Base-by-base conservation (phyloP, 306 rosid genomes). In the Biancaea sappan region DNA sequence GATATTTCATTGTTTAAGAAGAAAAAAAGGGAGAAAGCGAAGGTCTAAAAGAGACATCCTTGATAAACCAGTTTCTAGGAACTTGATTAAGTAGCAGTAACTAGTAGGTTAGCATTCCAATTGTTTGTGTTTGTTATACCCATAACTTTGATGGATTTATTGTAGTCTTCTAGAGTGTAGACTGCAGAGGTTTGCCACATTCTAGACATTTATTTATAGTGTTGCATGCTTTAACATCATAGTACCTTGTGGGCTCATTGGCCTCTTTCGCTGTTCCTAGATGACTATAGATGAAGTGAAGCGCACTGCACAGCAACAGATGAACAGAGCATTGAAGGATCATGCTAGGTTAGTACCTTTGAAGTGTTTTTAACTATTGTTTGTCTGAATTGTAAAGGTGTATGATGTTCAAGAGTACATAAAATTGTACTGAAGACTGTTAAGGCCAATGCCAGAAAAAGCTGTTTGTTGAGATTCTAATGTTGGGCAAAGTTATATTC, bases 251-350 rank as follows among this genome's bases (percentile, higher is more conserved):
- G n/a, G n/a, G n/a, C 61, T 79, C 11, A 79, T 70, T 70, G 38
- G 69, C 80, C 58, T 54, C 29, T 61, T 68, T 83, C 60, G 44
- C 74, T 85, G 65, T 86, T 86, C 74, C 62, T 79, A 94, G 98
- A 84, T 75, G 90, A 94, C 90, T 56, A 87, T 94, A 70, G 92
- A 90, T 82, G 99, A 84, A 81, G 91, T 94, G 77, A 94, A 86
- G 89, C 99, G 97, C 70, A 88, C 89, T 85, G 99, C 97, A 58
- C 99, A 94, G 80, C 89, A 92, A 66, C 97, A 94, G 82, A 92
- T 94, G 87, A 94, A 82, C 72, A 88, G 88, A 79, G 99, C 97
- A 75, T 84, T 94, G 74, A 94, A 90, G 84, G 92, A 94, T 64
- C 93, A 87, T 13, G 76, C 97, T 50, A 88, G 95, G 99, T 94